These are phyloP conservation scores for Catharanthus roseus DNA, from an alignment of 257 asterid species.

Conservation along the genomic window DNA sequence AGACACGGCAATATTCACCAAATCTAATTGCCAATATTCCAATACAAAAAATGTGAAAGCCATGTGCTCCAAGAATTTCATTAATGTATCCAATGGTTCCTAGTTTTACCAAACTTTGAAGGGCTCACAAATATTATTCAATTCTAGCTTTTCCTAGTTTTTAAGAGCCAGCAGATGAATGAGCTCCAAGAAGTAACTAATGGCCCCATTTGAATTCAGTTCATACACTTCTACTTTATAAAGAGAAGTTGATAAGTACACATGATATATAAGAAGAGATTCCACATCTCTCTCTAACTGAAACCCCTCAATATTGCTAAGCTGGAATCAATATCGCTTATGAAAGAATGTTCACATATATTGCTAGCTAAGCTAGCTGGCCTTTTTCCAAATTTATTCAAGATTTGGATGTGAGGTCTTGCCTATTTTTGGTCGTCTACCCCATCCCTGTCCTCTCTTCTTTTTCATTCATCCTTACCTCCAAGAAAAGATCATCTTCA, in stretches of 20 bases:
- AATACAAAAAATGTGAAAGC: background rate
- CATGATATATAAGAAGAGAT: background rate
- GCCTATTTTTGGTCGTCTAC: background rate
- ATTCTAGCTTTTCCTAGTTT: background rate
- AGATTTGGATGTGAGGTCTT: background rate
- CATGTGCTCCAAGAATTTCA: background rate
- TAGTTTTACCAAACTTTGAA: background rate
- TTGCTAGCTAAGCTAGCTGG: no score
- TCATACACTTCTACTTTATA: background rate
- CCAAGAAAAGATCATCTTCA: background rate
- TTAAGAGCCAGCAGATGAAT: background rate
- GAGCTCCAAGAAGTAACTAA: background rate
- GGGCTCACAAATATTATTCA: background rate
- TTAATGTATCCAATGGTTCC: background rate
- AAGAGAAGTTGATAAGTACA: background rate
- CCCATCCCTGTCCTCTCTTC: background rate
- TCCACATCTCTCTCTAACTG: background rate
- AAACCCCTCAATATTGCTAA: background rate
- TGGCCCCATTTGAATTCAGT: background rate
- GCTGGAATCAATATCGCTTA: background rate
- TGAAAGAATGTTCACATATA: background rate
- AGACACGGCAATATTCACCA: background rate
- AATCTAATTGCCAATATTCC: background rate
- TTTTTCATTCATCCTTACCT: background rate
- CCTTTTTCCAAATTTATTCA: background rate